Conservation (phyloP, 2,329 filamentous ascomycete species). For the Alternaria viburni region DNA sequence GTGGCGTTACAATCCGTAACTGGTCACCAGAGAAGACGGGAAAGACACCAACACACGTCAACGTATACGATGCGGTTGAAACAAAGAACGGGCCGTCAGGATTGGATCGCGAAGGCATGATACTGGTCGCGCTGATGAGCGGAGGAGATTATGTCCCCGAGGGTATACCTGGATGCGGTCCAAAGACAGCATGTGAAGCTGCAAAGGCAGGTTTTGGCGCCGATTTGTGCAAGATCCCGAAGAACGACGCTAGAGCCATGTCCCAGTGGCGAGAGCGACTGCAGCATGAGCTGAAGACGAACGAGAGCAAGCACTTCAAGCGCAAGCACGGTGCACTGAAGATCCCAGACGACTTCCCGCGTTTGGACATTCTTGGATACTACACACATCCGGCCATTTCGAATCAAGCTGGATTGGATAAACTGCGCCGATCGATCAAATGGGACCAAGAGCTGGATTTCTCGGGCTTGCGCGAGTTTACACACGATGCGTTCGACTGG, state of each 20-base stretch:
- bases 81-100: slow-evolving; percentile 63
- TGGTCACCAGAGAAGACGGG: slow-evolving; percentile 78
- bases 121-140: slow-evolving; percentile 91
- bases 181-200: slow-evolving; percentile 88
- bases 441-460: slow-evolving; percentile 72
- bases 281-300: slow-evolving; percentile 78
- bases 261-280: slow-evolving; percentile 74
- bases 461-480: slow-evolving; percentile 72
- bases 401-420: slow-evolving; percentile 60
- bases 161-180: slow-evolving; percentile 84
- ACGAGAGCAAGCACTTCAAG: slow-evolving; percentile 81
- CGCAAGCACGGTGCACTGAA: slow-evolving; percentile 74
- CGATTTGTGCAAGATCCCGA: slow-evolving; percentile 71
- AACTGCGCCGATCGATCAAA: slow-evolving; percentile 59
- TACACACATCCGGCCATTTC: slow-evolving; percentile 91
- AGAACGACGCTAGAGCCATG: slow-evolving; percentile 65
- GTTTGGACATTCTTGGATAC: slow-evolving; percentile 77
- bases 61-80: slow-evolving; percentile 72
- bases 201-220: slow-evolving; percentile 85
- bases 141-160: slow-evolving; percentile 93
- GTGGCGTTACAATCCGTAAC: slow-evolving; percentile 76
- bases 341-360: slow-evolving; percentile 83
- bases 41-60: slow-evolving; percentile 82
- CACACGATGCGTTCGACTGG: slow-evolving; percentile 86
- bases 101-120: slow-evolving; percentile 86